Evolutionary conservation across 2,329 filamentous ascomycete genomes (phyloP).

Genomic region (Diaporthe nobilis): DNA sequence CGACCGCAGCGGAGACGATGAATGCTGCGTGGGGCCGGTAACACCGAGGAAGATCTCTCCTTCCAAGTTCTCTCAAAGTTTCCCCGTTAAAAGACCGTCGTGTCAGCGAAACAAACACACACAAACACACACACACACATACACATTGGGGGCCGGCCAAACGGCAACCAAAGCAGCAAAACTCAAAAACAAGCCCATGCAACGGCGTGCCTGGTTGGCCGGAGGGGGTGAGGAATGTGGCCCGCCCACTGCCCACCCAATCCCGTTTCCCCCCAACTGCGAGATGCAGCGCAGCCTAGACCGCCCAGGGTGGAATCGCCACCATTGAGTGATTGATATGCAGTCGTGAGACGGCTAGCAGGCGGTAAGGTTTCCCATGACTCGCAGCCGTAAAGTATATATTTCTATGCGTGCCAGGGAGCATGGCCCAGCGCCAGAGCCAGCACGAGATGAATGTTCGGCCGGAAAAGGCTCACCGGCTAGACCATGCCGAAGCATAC

Average conservation of each 20-base stretch:
- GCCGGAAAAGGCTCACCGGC: constrained; percentile 22
- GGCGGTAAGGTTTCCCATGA: constrained; percentile 34
- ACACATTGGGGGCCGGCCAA: not conserved
- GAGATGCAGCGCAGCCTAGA: constrained; percentile 16
- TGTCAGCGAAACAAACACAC: constrained; percentile 27
- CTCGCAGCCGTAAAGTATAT: constrained; percentile 31
- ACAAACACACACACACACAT: not conserved
- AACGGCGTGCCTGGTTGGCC: constrained; percentile 24
- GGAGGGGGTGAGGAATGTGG: constrained; percentile 2
- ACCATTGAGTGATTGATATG: constrained; percentile 37
- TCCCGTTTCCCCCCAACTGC: constrained; percentile 9
- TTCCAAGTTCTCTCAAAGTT: not conserved
- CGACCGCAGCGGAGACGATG: constrained; percentile 16
- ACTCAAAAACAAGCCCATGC: not conserved
- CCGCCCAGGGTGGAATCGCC: constrained; percentile 24
- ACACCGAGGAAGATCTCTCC: constrained; percentile 11
- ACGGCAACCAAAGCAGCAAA: not conserved
- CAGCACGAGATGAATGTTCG: not conserved
- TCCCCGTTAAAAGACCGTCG: constrained; percentile 3
- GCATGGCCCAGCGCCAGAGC: not conserved
- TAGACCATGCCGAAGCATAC: constrained; percentile 30
- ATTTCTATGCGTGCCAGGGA: constrained; percentile 2
- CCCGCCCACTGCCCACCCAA: constrained; percentile 13
- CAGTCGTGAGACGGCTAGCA: constrained; percentile 34
- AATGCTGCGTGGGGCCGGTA: constrained; percentile 28